phyloP scores from a whole-genome alignment of 2,329 filamentous ascomycete species.

The Nemania sp. region DNA sequence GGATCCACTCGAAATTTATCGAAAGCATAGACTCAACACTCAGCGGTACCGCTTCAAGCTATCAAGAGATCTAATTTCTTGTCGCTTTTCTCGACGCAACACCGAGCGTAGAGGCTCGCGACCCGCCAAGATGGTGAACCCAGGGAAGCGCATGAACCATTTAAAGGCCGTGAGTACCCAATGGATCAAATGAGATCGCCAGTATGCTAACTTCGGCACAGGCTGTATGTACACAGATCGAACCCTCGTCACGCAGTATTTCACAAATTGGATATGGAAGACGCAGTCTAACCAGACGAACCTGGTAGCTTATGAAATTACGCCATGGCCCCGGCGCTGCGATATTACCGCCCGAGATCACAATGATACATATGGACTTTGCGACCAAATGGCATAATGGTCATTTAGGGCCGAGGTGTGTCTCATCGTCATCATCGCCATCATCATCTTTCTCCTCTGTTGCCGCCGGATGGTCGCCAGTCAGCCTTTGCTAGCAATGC shows the following conservation, averaged over 20 bases:
- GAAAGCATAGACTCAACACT: slow-evolving; percentile 3
- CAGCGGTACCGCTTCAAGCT: slow-evolving; percentile 1
- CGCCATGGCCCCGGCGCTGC: slow-evolving; percentile 82
- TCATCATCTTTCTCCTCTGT: no score
- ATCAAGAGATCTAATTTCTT: not conserved
- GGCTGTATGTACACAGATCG: slow-evolving; percentile 38
- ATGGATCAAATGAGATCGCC: not conserved
- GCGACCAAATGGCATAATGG: slow-evolving; percentile 63
- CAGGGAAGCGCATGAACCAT: slow-evolving; percentile 42
- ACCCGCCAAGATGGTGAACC: slow-evolving; percentile 41
- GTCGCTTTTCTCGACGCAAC: slow-evolving; percentile 8
- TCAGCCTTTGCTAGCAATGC: not conserved
- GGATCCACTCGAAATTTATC: slow-evolving; percentile 29
- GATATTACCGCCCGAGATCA: slow-evolving; percentile 74
- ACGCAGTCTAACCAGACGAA: slow-evolving; percentile 7
- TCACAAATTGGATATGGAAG: not conserved
- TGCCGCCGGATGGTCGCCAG: no score
- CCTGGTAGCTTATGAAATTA: slow-evolving; percentile 47
- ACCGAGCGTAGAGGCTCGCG: slow-evolving; percentile 34
- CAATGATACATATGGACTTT: slow-evolving; percentile 76
- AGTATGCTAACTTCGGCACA: slow-evolving; percentile 30
- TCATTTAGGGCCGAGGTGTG: slow-evolving; percentile 73
- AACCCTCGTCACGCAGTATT: not conserved
- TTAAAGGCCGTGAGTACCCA: slow-evolving; percentile 37
- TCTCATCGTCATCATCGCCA: no score